phyloP scores from a whole-genome alignment of 2,329 filamentous ascomycete genomes.

The Botryotinia globosa region DNA sequence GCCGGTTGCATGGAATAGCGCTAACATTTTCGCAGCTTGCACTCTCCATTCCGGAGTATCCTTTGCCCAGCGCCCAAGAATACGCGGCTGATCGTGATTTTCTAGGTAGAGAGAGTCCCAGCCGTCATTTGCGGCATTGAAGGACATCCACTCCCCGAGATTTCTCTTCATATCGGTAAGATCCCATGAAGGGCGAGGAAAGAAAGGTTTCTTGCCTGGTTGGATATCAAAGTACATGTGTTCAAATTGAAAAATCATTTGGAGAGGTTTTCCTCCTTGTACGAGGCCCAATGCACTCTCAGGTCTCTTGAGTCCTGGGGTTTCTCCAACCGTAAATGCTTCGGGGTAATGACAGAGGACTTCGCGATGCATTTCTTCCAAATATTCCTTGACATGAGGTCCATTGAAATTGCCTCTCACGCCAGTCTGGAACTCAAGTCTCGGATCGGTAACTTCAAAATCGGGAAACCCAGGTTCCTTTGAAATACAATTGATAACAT shows the following conservation, averaged over 20 bases:
- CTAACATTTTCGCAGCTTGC: conserved; percentile 52
- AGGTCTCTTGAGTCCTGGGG: conserved; percentile 45
- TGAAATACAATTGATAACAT: conserved; percentile 66
- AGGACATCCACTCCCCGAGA: conserved; percentile 50
- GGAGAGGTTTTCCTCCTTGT: conserved; percentile 55
- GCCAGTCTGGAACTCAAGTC: conserved; percentile 34
- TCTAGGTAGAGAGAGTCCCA: conserved; percentile 59
- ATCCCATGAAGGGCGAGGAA: conserved; percentile 36
- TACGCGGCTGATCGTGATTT: conserved; percentile 55
- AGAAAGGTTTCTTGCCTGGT: conserved; percentile 25
- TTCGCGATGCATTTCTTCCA: conserved; percentile 43
- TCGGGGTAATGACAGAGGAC: conserved; percentile 42
- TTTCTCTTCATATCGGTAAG: conserved; percentile 45
- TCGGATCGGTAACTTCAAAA: conserved; percentile 43
- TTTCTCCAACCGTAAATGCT: conserved; percentile 53
- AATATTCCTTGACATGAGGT: conserved; percentile 54
- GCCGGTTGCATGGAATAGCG: conserved; percentile 48
- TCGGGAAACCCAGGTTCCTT: conserved; percentile 58
- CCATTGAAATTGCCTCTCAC: conserved; percentile 54
- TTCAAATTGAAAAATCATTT: conserved; percentile 74
- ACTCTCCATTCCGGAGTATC: conserved; percentile 44
- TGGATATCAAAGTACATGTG: conserved; percentile 33
- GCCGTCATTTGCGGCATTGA: conserved; percentile 50
- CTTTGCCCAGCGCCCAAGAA: conserved; percentile 46
- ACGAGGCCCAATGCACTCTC: conserved; percentile 54